Percentiles rank a stretch among this genome's conserved stretches.
Evolutionary conservation across 1,139 yeast species (phyloP).

Genomic region (Hyphopichia khmerensis): DNA sequence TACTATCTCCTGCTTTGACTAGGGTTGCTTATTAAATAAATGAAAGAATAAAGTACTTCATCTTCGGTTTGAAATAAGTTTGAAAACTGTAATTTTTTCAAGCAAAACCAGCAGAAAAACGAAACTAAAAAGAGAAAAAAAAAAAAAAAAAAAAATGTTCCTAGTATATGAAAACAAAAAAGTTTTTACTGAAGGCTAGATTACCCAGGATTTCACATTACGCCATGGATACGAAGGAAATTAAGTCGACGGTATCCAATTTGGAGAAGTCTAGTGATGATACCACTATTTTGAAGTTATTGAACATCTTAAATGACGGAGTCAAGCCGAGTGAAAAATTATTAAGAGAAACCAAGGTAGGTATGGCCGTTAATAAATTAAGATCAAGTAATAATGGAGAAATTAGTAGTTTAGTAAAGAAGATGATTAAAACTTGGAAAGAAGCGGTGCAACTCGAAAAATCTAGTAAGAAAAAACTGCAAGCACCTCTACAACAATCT

Average conservation of each 20-base stretch:
- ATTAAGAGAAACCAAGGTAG: constrained; percentile 92
- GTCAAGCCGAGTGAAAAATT: constrained; percentile 84
- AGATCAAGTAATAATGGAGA: constrained; percentile 67
- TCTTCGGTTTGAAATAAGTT: too few relatives aligned
- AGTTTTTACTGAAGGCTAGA: not conserved
- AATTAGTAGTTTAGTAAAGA: constrained; percentile 70
- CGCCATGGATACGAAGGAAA: constrained; percentile 71
- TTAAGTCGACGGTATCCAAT: constrained; percentile 63
- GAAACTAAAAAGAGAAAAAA: not conserved
- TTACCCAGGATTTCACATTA: not conserved
- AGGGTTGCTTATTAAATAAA: too few relatives aligned
- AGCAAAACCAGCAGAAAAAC: not conserved
- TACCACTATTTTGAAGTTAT: constrained; percentile 62
- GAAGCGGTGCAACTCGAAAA: constrained; percentile 82
- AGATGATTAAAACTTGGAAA: constrained; percentile 85
- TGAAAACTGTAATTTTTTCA: too few relatives aligned
- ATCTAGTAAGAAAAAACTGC: constrained; percentile 36
- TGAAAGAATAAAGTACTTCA: too few relatives aligned
- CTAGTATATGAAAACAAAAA: too few relatives aligned
- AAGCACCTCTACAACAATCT: constrained; percentile 2
- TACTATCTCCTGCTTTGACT: too few relatives aligned
- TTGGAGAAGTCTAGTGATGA: constrained; percentile 76
- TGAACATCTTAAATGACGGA: constrained; percentile 66
- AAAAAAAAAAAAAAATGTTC: not conserved
- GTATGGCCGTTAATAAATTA: constrained; percentile 90